A percentile compares a stretch with the other conserved stretches of the same genome.
Conservation (phyloP, 1,284 basidiomycete genomes). For the Schizophyllum commune region DNA sequence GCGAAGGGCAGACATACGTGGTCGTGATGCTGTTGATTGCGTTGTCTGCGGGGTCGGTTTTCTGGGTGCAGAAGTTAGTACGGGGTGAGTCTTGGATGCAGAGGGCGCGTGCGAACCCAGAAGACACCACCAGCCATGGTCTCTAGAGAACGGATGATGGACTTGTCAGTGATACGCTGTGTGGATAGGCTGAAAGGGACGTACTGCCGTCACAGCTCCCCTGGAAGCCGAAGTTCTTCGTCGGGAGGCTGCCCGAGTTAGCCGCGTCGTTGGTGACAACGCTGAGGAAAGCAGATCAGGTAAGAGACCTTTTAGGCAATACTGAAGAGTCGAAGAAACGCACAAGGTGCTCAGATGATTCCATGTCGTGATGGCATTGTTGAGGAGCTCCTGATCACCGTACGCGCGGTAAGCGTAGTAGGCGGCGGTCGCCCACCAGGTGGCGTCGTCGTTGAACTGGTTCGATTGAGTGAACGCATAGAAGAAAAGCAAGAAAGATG, state of each 20-base stretch:
- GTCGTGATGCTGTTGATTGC: constrained; percentile 41
- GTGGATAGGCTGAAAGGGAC: too few relatives aligned
- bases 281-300: too few relatives aligned
- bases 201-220: constrained; percentile 34
- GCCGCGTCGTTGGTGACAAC: constrained; percentile 33
- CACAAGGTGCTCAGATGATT: constrained; percentile 37
- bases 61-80: constrained; percentile 40
- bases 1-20: constrained; percentile 27
- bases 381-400: constrained; percentile 29
- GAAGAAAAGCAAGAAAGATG: neutral
- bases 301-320: too few relatives aligned
- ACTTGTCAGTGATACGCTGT: too few relatives aligned
- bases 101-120: neutral
- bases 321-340: too few relatives aligned
- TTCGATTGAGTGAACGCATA: neutral
- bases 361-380: constrained; percentile 41
- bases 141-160: too few relatives aligned
- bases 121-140: neutral
- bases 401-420: constrained; percentile 41
- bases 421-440: constrained; percentile 45
- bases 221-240: constrained; percentile 31
- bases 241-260: constrained; percentile 24
- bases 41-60: constrained; percentile 30
- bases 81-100: constrained; percentile 6
- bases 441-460: too few relatives aligned